These are phyloP conservation scores for Cladosporium sp. DNA, from an alignment of 2,329 filamentous ascomycete species.

Conservation along the genomic window DNA sequence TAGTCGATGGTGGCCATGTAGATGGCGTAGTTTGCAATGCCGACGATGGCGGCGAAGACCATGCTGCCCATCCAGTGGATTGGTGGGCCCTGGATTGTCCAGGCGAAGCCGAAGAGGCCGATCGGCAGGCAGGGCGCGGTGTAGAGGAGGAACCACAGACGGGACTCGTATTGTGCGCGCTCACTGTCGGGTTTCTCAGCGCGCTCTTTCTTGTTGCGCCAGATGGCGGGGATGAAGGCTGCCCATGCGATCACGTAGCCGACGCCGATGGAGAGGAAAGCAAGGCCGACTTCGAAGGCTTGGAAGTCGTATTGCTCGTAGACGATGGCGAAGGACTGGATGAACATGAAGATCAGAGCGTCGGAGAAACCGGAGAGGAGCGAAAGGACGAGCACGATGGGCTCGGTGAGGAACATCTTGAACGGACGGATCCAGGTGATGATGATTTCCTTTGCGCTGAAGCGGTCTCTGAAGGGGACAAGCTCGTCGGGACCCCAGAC, in stretches of 20 bases:
- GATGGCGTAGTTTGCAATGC: constrained; percentile 60
- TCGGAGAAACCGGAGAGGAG: constrained; percentile 71
- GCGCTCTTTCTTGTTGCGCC: constrained; percentile 48
- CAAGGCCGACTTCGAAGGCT: constrained; percentile 54
- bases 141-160: constrained; percentile 63
- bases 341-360: constrained; percentile 75
- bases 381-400: constrained; percentile 67
- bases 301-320: constrained; percentile 64
- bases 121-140: constrained; percentile 60
- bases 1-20: constrained; percentile 47
- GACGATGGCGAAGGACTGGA: constrained; percentile 66
- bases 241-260: constrained; percentile 63
- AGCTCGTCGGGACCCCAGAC: constrained; percentile 75
- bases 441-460: constrained; percentile 41
- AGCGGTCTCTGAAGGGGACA: constrained; percentile 38
- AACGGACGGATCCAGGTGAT: constrained; percentile 63
- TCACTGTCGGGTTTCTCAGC: constrained; percentile 45
- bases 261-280: constrained; percentile 63
- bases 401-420: constrained; percentile 72
- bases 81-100: constrained; percentile 61
- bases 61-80: constrained; percentile 67
- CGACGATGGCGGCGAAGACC: constrained; percentile 63
- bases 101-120: constrained; percentile 68
- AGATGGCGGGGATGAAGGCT: constrained; percentile 53
- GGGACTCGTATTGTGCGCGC: constrained; percentile 59